These are phyloP conservation scores for Madurella fahalii DNA, from an alignment of 2,329 filamentous ascomycete species.

Conservation along the genomic window DNA sequence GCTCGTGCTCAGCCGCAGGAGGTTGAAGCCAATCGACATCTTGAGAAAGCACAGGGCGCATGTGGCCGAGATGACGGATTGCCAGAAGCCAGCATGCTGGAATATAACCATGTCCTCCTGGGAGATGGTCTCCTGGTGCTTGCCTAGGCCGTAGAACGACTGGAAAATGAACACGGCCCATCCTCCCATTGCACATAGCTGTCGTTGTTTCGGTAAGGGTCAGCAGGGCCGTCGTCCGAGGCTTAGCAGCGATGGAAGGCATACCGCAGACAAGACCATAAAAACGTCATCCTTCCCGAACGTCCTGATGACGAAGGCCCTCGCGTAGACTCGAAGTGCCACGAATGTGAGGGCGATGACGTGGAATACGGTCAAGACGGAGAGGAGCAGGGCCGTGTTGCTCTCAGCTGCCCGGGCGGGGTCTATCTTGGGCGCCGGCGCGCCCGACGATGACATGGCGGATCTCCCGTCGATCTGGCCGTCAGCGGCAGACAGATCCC, in stretches of 20 bases:
- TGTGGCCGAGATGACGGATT: constrained; percentile 42
- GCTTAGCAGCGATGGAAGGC: not conserved
- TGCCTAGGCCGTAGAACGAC: constrained; percentile 43
- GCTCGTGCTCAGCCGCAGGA: constrained; percentile 22
- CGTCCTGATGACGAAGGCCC: constrained; percentile 22
- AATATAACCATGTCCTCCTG: constrained; percentile 32
- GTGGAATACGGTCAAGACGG: constrained; percentile 24
- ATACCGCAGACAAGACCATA: constrained; percentile 29
- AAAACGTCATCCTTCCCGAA: constrained; percentile 29
- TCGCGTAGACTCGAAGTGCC: constrained; percentile 18
- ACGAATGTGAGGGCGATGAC: constrained; percentile 24
- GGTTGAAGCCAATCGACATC: constrained; percentile 22
- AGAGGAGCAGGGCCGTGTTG: constrained; percentile 25
- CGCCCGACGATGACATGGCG: not conserved
- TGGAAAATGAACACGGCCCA: constrained; percentile 39
- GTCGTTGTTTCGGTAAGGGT: not conserved
- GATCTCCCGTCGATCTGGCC: too few species aligned
- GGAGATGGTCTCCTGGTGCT: constrained; percentile 37
- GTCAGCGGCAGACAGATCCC: too few species aligned
- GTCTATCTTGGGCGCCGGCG: not conserved
- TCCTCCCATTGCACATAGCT: constrained; percentile 31
- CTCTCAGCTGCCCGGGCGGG: constrained; percentile 27
- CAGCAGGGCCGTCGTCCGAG: not conserved
- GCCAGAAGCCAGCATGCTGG: constrained; percentile 40
- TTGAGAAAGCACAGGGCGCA: constrained; percentile 21